These are phyloP conservation scores for Citrus unshiu DNA, from an alignment of 345 rosid species.

Conservation along the genomic window DNA sequence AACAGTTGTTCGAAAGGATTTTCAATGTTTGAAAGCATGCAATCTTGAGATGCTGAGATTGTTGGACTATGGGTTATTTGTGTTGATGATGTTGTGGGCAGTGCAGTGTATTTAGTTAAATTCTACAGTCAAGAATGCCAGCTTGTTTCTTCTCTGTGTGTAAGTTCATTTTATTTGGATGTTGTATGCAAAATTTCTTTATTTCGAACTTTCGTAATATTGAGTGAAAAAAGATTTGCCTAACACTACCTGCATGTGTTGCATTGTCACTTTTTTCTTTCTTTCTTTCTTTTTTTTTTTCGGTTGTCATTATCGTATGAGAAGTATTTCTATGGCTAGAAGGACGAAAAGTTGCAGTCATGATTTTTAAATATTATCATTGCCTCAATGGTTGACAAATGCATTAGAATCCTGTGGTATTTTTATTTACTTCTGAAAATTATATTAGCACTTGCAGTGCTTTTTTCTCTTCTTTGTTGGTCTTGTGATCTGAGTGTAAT, in stretches of 20 bases:
- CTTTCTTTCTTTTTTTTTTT: neutral
- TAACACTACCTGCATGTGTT: neutral
- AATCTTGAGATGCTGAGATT: neutral
- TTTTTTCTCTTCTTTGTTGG: neutral
- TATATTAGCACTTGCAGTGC: neutral
- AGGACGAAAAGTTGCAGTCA: neutral
- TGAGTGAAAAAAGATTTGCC: neutral
- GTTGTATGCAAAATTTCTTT: neutral
- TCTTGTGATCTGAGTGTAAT: neutral
- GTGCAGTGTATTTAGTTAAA: neutral
- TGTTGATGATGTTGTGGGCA: neutral
- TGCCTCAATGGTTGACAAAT: neutral
- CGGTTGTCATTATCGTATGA: neutral
- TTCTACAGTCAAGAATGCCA: neutral
- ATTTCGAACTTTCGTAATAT: neutral
- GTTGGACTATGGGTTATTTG: neutral
- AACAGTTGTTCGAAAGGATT: no score
- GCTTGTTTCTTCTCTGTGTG: neutral
- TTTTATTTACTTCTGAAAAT: neutral
- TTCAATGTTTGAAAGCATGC: no score
- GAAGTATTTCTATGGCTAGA: neutral
- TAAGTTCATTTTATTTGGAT: neutral
- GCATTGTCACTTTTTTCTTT: no score
- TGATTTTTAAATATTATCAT: neutral
- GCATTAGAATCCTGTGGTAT: neutral